Percentiles rank a stretch among this genome's conserved stretches.
Evolutionary conservation across 257 asterid genomes (phyloP).

Genomic region (Galeopsis tetrahit): DNA sequence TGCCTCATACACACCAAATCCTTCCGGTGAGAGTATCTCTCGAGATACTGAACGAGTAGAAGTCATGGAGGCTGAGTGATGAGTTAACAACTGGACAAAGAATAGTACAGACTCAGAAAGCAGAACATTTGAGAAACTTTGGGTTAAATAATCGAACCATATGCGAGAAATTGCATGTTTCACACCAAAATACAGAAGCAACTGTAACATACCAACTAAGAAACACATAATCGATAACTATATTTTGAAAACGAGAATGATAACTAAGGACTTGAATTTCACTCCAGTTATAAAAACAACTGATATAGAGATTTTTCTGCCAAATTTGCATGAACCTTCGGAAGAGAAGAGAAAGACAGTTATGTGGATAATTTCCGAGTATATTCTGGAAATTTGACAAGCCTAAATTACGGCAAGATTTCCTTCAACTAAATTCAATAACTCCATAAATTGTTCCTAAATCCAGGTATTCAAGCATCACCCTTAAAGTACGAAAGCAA

Average conservation of each 20-base stretch:
- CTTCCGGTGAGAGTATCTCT: conserved; percentile 51
- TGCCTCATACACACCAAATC: conserved; percentile 53
- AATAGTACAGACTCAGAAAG: conserved; percentile 6
- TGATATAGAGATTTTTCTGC: neutral
- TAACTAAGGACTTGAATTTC: neutral
- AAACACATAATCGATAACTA: neutral
- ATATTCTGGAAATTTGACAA: conserved; percentile 3
- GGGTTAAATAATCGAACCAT: conserved; percentile 17
- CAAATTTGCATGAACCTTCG: neutral
- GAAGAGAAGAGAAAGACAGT: neutral
- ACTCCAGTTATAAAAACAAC: neutral
- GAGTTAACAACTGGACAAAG: conserved; percentile 48
- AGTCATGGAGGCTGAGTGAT: conserved; percentile 57
- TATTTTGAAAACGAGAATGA: conserved; percentile 16
- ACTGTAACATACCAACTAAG: conserved; percentile 20
- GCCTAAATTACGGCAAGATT: conserved; percentile 14
- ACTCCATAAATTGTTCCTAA: conserved; percentile 11
- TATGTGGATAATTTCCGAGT: neutral
- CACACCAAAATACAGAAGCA: conserved; percentile 19
- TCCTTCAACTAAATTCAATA: conserved; percentile 20
- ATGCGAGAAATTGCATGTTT: conserved; percentile 17
- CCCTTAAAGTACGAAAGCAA: conserved; percentile 1
- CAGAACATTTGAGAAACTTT: conserved; percentile 11
- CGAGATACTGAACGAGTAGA: conserved; percentile 65
- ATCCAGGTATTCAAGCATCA: conserved; percentile 10